Conservation (phyloP, 2,329 filamentous ascomycete genomes). For the Neopestalotiopsis sp. region DNA sequence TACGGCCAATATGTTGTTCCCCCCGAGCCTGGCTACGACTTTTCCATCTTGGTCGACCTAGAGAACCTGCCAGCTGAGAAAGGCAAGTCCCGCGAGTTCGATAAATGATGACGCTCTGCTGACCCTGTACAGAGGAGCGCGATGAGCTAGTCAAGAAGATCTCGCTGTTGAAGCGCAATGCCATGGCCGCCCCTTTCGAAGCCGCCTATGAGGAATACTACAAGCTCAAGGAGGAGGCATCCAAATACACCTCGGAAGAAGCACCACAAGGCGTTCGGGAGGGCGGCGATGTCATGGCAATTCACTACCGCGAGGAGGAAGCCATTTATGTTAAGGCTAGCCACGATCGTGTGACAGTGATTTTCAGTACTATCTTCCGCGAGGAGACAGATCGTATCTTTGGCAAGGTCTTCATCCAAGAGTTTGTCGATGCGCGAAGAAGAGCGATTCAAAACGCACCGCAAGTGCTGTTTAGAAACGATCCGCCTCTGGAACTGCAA, state of each 20-base stretch:
- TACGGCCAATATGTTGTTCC: slow-evolving; percentile 90
- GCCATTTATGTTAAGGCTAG: slow-evolving; percentile 98
- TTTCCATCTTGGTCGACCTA: slow-evolving; percentile 89
- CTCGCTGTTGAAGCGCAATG: slow-evolving; percentile 93
- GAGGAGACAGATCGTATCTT: slow-evolving; percentile 98
- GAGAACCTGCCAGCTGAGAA: slow-evolving; percentile 84
- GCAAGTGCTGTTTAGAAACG: slow-evolving; percentile 94
- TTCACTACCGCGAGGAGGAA: slow-evolving; percentile 98
- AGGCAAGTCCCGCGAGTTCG: slow-evolving; percentile 52
- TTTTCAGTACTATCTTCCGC: slow-evolving; percentile 97
- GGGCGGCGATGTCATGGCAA: slow-evolving; percentile 91
- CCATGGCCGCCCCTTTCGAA: slow-evolving; percentile 98
- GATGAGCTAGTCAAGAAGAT: slow-evolving; percentile 88
- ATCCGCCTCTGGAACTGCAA: slow-evolving; percentile 90
- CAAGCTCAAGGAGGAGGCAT: slow-evolving; percentile 83
- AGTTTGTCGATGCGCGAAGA: slow-evolving; percentile 95
- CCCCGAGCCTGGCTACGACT: slow-evolving; percentile 92
- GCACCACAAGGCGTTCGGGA: slow-evolving; percentile 90
- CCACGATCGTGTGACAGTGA: slow-evolving; percentile 96
- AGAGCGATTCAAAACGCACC: slow-evolving; percentile 98
- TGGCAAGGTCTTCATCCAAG: slow-evolving; percentile 97
- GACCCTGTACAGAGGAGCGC: slow-evolving; percentile 66
- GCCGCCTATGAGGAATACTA: slow-evolving; percentile 95
- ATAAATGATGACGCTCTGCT: background rate
- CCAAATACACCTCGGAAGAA: slow-evolving; percentile 90